Conservation (phyloP, 352 stramenopile genomes). For the Phytophthora constricta region DNA sequence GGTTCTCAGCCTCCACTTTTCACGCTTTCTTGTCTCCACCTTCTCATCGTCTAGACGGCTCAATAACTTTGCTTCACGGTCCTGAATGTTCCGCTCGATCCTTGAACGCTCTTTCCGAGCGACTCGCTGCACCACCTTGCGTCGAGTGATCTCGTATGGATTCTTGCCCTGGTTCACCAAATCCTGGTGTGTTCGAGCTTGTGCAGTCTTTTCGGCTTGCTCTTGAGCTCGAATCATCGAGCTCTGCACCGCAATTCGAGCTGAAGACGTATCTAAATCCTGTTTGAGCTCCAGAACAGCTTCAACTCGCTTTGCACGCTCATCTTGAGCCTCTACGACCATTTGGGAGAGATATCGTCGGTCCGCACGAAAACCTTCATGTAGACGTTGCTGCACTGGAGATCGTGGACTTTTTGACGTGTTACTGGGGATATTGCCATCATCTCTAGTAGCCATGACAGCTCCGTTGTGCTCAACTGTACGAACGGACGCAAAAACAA, state of each 20-base stretch:
- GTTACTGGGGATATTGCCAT: neutral
- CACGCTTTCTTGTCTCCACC: conserved; percentile 34
- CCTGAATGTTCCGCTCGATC: conserved; percentile 60
- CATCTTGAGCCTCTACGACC: conserved; percentile 34
- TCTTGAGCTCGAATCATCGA: conserved; percentile 34
- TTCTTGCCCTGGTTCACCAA: conserved; percentile 77
- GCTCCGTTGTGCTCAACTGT: neutral
- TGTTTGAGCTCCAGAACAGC: conserved; percentile 68
- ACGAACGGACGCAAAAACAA: conserved; percentile 6
- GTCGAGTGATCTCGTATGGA: conserved; percentile 75
- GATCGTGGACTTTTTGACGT: conserved; percentile 19
- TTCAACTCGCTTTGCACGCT: conserved; percentile 48
- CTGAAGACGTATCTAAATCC: conserved; percentile 55
- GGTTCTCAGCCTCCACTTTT: conserved; percentile 51
- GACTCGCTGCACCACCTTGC: conserved; percentile 44
- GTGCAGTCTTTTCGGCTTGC: conserved; percentile 34
- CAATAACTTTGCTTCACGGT: conserved; percentile 61
- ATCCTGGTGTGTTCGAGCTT: conserved; percentile 53
- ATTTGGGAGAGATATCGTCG: conserved; percentile 58
- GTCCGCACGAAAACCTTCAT: conserved; percentile 57
- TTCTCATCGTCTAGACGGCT: conserved; percentile 62
- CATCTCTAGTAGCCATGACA: conserved; percentile 16
- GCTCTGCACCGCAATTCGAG: conserved; percentile 56
- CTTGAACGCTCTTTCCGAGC: conserved; percentile 41
- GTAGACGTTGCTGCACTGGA: conserved; percentile 49